Evolutionary conservation across 805 yeast species (phyloP), one percentile per base, ranked within the genome.

Genomic region (Sungouiozyma intestinalis): DNA sequence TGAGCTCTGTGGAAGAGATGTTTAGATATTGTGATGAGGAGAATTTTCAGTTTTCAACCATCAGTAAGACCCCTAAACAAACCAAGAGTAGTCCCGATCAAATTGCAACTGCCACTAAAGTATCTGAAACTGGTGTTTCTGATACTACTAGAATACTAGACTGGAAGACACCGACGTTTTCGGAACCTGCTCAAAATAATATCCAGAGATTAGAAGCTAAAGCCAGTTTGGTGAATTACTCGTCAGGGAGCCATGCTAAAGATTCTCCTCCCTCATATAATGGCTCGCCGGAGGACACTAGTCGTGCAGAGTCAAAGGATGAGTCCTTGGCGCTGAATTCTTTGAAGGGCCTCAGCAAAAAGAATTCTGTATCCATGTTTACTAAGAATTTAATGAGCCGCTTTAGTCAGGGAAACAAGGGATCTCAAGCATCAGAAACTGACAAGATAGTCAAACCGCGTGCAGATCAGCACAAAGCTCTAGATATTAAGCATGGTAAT

Each of bases 11-110:
- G 32, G 49, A 70, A 1, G 81, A 77, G 32, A 71, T 79, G 4
- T 84, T 85, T 82, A 75, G 74, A 24, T 65, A 64, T 2, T 84
- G 85, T 52, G 97, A 90, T 53, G 58, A 65, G 2, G 67, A 66
- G 18, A 65, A 77, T 1, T 87, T 83, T 48, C 48, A 47, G 33
- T 18, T 32, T 21, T 38, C 45, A 4, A 36, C 20, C n/a, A 17
- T 29, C 3, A 29, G 31, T 16, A 21, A 20, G 27, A 35, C 16
- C 16, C 13, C 7, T 20, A 34, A 4, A 8, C 14, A 20, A n/a
- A n/a, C n/a, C 3, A n/a, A 35, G 16, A 40, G 15, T 16, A 36
- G 21, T 32, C 21, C 35, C 11, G 24, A 21, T 33, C 24, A 16
- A 31, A 33, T 8, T 33, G n/a, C 8, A 9, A 14, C 17, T 13